Conservation (phyloP, 2,329 filamentous ascomycete species). For the Alternaria consortialis region DNA sequence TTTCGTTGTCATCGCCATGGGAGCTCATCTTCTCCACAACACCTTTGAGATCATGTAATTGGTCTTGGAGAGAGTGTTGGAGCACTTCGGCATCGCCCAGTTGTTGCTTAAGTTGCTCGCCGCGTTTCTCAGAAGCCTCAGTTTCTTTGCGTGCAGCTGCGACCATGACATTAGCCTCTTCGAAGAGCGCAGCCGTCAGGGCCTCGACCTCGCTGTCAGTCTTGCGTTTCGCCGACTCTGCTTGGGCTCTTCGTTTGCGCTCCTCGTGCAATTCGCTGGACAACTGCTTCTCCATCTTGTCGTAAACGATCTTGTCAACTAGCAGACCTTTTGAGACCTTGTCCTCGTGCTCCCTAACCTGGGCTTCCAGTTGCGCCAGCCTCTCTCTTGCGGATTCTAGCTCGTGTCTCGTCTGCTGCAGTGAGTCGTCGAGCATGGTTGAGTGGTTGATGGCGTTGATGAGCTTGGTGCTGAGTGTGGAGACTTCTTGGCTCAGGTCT, state of each 20-base stretch:
- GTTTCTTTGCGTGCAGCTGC: slow-evolving; percentile 86
- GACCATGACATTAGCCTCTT: slow-evolving; percentile 99
- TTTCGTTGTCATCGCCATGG: slow-evolving; percentile 75
- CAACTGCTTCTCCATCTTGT: slow-evolving; percentile 60
- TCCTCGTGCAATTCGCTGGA: slow-evolving; percentile 55
- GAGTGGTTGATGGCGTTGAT: slow-evolving; percentile 98
- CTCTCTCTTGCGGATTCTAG: slow-evolving; percentile 75
- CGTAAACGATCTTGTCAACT: slow-evolving; percentile 77
- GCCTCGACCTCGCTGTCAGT: slow-evolving; percentile 94
- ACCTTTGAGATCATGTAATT: slow-evolving; percentile 86
- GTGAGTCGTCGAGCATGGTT: slow-evolving; percentile 86
- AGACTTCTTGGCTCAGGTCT: slow-evolving; percentile 78
- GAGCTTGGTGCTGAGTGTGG: slow-evolving; percentile 90
- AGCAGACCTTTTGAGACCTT: slow-evolving; percentile 77
- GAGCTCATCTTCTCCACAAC: slow-evolving; percentile 88
- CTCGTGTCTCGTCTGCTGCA: slow-evolving; percentile 84
- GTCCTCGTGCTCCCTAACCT: slow-evolving; percentile 73
- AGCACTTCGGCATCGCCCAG: slow-evolving; percentile 86
- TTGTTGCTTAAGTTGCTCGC: slow-evolving; percentile 86
- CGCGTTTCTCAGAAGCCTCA: slow-evolving; percentile 81
- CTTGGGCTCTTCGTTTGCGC: slow-evolving; percentile 50
- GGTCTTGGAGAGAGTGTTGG: slow-evolving; percentile 89
- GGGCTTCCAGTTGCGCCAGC: slow-evolving; percentile 73
- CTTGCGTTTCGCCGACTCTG: slow-evolving; percentile 75
- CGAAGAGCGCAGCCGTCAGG: slow-evolving; percentile 90